phyloP scores from a whole-genome alignment of 805 yeast species.

The Blastobotrys chiropterorum region DNA sequence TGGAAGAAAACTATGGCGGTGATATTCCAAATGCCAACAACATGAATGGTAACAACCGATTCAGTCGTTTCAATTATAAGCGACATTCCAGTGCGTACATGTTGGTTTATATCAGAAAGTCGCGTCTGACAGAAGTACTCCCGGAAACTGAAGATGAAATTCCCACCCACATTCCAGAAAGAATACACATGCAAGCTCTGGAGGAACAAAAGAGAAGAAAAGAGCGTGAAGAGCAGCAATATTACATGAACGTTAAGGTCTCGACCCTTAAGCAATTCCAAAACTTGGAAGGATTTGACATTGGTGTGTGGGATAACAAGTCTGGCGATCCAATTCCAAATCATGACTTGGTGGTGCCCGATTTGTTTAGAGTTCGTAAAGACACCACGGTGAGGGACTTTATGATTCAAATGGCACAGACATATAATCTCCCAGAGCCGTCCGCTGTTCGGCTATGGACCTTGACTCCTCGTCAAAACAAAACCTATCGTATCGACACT shows the following conservation, averaged over 20 bases:
- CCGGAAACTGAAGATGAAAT: conserved; percentile 48
- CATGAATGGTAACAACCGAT: conserved; percentile 27
- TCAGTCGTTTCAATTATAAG: conserved; percentile 39
- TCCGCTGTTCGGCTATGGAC: conserved; percentile 50
- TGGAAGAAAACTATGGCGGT: conserved; percentile 89
- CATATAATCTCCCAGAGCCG: conserved; percentile 19
- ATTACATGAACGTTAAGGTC: conserved; percentile 52
- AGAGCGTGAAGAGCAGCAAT: conserved; percentile 67
- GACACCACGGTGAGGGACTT: conserved; percentile 47
- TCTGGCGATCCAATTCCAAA: conserved; percentile 17
- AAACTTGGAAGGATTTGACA: conserved; percentile 66
- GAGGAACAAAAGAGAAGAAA: conserved; percentile 48
- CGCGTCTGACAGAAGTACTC: conserved; percentile 50
- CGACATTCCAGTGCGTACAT: conserved; percentile 94
- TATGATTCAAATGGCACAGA: conserved; percentile 20
- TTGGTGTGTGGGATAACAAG: conserved; percentile 55
- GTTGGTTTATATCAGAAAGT: conserved; percentile 83
- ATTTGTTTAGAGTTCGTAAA: conserved; percentile 47
- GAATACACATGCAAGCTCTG: conserved; percentile 56
- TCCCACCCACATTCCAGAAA: conserved; percentile 63
- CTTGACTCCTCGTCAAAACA: conserved; percentile 61
- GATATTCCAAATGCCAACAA: conserved; percentile 28
- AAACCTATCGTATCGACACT: conserved; percentile 58
- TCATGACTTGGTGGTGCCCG: conserved; percentile 40
- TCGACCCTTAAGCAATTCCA: conserved; percentile 49